Conservation (phyloP, 192 early-diverging fungal species). For the Backusella parvicylindrica region DNA sequence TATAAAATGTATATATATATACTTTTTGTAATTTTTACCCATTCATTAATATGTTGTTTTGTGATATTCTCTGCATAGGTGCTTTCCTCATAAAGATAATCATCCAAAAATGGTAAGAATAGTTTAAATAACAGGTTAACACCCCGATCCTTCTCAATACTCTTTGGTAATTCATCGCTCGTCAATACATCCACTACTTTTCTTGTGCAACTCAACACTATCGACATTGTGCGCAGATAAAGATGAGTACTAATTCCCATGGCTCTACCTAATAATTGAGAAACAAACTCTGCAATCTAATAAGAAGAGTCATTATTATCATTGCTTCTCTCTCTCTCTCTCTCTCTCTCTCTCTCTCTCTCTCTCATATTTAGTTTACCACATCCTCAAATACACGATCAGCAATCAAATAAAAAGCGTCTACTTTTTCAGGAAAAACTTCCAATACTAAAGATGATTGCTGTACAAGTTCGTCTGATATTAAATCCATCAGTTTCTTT, state of each 20-base stretch:
- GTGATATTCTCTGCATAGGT: conserved; percentile 55
- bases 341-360: background rate
- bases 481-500: conserved; percentile 60
- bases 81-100: conserved; percentile 66
- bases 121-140: conserved; percentile 54
- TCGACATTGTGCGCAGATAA: conserved; percentile 69
- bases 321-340: background rate
- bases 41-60: conserved; percentile 61
- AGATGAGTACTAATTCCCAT: conserved; percentile 53
- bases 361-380: conserved; percentile 26
- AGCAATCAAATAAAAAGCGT: conserved; percentile 70
- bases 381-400: conserved; percentile 82
- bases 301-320: background rate
- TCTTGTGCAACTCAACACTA: conserved; percentile 52
- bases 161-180: conserved; percentile 35
- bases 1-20: background rate
- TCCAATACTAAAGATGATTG: conserved; percentile 62
- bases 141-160: conserved; percentile 46
- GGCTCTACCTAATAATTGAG: conserved; percentile 58
- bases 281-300: conserved; percentile 71
- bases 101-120: conserved; percentile 62
- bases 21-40: conserved; percentile 35
- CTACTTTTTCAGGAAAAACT: conserved; percentile 65
- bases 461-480: conserved; percentile 61
- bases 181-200: conserved; percentile 51